Evolutionary conservation across 345 rosid genomes (phyloP).

Genomic region (Gossypium herbaceum): DNA sequence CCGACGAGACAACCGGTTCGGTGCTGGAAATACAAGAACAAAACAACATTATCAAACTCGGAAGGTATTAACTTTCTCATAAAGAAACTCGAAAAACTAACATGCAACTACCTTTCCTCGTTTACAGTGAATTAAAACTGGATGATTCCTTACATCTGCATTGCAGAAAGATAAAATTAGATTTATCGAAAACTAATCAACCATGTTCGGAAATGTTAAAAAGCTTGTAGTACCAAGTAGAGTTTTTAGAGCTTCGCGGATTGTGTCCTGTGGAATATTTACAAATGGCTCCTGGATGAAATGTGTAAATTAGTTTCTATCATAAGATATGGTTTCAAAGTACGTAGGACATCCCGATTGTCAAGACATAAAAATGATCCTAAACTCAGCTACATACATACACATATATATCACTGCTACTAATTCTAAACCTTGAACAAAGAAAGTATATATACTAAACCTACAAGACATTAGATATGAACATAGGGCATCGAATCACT

Average conservation of each 20-base stretch:
- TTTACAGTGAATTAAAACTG: conserved; percentile 86
- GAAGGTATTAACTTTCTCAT: conserved; percentile 2
- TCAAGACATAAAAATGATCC: neutral
- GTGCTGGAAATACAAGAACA: conserved; percentile 52
- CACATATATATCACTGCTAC: neutral
- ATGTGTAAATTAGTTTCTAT: conserved; percentile 12
- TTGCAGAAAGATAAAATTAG: conserved; percentile 3
- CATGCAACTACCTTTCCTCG: conserved; percentile 74
- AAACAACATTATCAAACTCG: neutral
- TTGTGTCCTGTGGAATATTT: conserved; percentile 69
- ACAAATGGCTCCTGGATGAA: conserved; percentile 74
- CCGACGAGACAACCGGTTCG: conserved; percentile 95
- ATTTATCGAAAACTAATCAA: neutral
- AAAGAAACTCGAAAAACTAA: neutral
- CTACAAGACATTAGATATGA: neutral
- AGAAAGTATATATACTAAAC: neutral
- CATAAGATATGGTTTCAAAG: conserved; percentile 3
- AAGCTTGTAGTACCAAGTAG: conserved; percentile 58
- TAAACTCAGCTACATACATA: neutral
- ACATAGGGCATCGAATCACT: neutral
- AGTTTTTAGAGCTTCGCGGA: conserved; percentile 84
- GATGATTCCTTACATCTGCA: conserved; percentile 87
- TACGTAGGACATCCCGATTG: neutral
- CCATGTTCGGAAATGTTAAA: neutral
- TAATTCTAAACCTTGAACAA: neutral